A percentile compares a stretch with the other conserved stretches of the same genome.
Conservation (phyloP, 345 rosid species). For the Eucalyptus shirleyi region DNA sequence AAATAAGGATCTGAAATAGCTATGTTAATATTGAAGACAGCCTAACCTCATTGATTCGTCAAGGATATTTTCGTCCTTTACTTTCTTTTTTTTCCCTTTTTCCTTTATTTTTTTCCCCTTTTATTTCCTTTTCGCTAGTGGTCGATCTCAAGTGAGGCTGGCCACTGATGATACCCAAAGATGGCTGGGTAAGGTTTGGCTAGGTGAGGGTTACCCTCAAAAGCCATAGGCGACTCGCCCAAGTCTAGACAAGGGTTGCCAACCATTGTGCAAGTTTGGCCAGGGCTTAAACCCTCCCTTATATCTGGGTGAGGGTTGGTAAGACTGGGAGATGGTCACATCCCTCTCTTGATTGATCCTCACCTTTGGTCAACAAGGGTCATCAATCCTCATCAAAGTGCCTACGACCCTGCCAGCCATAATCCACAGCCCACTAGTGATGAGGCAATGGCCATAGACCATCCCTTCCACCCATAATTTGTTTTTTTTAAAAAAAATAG, state of each 20-base stretch:
- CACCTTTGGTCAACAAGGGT: not conserved
- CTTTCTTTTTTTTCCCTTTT: too few species aligned
- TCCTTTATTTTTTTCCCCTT: accelerated
- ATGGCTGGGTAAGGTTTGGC: not conserved
- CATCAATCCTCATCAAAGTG: accelerated
- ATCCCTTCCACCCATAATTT: not conserved
- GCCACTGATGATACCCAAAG: not conserved
- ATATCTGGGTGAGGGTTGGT: not conserved
- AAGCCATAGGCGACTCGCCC: accelerated
- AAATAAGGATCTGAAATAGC: accelerated
- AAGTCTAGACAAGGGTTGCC: not conserved
- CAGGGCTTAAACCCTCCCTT: not conserved
- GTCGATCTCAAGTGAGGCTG: accelerated
- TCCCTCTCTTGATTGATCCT: too few species aligned
- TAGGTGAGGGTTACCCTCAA: not conserved
- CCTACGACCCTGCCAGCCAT: accelerated
- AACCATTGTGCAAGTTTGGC: not conserved
- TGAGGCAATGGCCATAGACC: accelerated
- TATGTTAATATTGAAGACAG: too few species aligned
- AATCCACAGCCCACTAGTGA: accelerated
- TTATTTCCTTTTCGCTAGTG: not conserved
- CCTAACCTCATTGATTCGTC: not conserved
- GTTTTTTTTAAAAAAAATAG: too few species aligned
- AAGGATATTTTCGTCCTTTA: too few species aligned
- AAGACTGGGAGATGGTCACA: too few species aligned